Conservation (phyloP, 768 basidiomycete species). For the Naganishia friedmannii region DNA sequence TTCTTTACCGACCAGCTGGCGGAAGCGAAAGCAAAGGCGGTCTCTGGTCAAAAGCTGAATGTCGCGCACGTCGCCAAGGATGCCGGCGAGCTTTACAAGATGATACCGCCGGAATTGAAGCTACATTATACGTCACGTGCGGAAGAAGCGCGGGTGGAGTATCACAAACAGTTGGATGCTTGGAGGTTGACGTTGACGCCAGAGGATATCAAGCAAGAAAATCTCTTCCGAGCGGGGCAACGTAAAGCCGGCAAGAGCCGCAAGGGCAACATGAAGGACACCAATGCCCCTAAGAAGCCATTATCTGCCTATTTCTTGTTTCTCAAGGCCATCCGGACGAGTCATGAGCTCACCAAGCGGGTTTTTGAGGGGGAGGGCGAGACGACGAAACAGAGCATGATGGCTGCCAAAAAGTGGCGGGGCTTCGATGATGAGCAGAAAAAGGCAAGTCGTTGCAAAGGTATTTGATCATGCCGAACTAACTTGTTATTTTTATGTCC, state of each 20-base stretch:
- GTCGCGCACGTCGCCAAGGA: constrained; percentile 94
- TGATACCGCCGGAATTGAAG: constrained; percentile 72
- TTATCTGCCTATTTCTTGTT: constrained; percentile 94
- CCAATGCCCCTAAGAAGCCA: constrained; percentile 94
- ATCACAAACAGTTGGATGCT: constrained; percentile 73
- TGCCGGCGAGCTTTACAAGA: constrained; percentile 84
- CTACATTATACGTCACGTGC: constrained; percentile 81
- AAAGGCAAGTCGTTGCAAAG: constrained; percentile 61
- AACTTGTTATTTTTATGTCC: constrained; percentile 11
- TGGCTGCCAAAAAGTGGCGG: constrained; percentile 89
- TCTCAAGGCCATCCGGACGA: constrained; percentile 80
- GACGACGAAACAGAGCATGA: constrained; percentile 89
- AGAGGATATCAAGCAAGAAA: constrained; percentile 91
- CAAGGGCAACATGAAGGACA: constrained; percentile 92
- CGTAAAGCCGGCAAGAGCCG: constrained; percentile 88
- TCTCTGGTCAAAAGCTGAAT: constrained; percentile 69
- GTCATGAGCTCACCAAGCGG: constrained; percentile 67
- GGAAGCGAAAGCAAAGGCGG: constrained; percentile 51
- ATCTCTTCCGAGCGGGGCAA: constrained; percentile 83
- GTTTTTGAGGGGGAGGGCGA: constrained; percentile 88
- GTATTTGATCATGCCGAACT: constrained; percentile 17
- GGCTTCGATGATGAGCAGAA: constrained; percentile 89
- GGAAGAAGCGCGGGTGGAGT: constrained; percentile 75
- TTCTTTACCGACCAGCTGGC: constrained; percentile 96
- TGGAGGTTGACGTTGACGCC: constrained; percentile 88